phyloP scores from a whole-genome alignment of 2,329 filamentous ascomycete species.

The Paraphaeosphaeria minitans region DNA sequence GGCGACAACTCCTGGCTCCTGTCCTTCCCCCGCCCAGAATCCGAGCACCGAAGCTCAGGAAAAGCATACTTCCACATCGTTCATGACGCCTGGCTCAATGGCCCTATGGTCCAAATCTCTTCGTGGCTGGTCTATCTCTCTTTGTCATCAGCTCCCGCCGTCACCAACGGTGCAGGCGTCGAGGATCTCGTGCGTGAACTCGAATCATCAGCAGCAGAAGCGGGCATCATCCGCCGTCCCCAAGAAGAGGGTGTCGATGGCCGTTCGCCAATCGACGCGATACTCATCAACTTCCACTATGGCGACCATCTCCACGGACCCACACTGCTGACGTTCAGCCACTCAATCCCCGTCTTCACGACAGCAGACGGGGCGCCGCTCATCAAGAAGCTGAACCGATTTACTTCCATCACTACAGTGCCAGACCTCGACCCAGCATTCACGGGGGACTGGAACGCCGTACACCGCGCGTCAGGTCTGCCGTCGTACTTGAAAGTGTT shows the following conservation, averaged over 20 bases:
- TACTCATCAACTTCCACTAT: conserved; percentile 11
- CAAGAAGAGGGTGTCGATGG: too few relatives aligned
- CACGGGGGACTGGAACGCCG: neutral
- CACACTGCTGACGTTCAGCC: conserved; percentile 9
- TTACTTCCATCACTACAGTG: neutral
- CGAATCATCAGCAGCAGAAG: neutral
- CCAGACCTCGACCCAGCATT: neutral
- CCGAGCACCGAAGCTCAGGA: conserved; percentile 2
- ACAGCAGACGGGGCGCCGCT: neutral
- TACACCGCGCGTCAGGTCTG: conserved; percentile 6
- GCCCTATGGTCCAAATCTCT: neutral
- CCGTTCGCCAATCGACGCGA: conserved; percentile 7
- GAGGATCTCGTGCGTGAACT: neutral
- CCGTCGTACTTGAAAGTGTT: conserved; percentile 13
- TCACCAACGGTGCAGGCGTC: neutral
- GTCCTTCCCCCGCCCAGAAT: conserved; percentile 11
- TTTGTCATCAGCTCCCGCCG: neutral
- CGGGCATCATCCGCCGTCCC: neutral
- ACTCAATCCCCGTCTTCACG: conserved; percentile 11
- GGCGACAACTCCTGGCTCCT: conserved; percentile 17
- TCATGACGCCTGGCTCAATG: conserved; percentile 13
- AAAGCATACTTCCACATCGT: conserved; percentile 15
- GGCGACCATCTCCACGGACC: conserved; percentile 13
- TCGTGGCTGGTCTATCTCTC: conserved; percentile 5
- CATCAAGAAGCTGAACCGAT: neutral